A percentile compares a stretch with the other conserved stretches of the same genome.
phyloP scores from a whole-genome alignment of 805 yeast species.

The Phaffomyces opuntiae region DNA sequence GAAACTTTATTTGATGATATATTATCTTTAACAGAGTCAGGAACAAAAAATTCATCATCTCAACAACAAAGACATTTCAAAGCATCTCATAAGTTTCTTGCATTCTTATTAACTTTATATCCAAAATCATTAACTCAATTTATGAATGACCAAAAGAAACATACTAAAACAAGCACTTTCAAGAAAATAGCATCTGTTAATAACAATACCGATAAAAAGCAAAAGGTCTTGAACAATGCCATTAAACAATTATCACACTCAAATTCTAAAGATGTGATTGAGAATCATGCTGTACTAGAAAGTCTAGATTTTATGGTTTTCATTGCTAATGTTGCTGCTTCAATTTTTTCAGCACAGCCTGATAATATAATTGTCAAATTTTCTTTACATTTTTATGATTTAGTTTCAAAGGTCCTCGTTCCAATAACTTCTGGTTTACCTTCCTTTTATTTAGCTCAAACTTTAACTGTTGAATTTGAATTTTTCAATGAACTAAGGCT shows the following conservation, averaged over 20 bases:
- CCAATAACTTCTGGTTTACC: conserved; percentile 15
- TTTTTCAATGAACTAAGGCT: conserved; percentile 24
- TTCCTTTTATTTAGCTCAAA: conserved; percentile 12
- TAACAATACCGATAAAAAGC: conserved; percentile 14
- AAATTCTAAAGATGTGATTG: conserved; percentile 12
- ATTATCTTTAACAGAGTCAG: conserved; percentile 22
- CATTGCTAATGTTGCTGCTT: conserved; percentile 28
- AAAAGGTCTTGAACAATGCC: conserved; percentile 15
- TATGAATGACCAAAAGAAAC: conserved; percentile 2
- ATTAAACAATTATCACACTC: conserved; percentile 15
- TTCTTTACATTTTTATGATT: conserved; percentile 14
- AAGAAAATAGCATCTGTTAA: conserved; percentile 18
- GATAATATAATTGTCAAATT: conserved; percentile 24
- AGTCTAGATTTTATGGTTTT: conserved; percentile 26
- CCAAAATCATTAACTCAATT: conserved; percentile 26
- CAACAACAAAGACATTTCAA: conserved; percentile 18
- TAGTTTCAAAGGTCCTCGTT: conserved; percentile 17
- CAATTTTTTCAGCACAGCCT: conserved; percentile 21
- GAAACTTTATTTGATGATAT: conserved; percentile 32
- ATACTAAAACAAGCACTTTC: conserved; percentile 11
- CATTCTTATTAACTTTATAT: conserved; percentile 27
- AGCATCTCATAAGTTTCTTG: conserved; percentile 27
- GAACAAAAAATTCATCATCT: not conserved
- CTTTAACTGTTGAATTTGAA: conserved; percentile 14
- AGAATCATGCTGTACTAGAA: conserved; percentile 19